Evolutionary conservation across 345 rosid species (phyloP), one percentile per base, ranked within the genome.

Genomic region (Atalantia buxifolia): DNA sequence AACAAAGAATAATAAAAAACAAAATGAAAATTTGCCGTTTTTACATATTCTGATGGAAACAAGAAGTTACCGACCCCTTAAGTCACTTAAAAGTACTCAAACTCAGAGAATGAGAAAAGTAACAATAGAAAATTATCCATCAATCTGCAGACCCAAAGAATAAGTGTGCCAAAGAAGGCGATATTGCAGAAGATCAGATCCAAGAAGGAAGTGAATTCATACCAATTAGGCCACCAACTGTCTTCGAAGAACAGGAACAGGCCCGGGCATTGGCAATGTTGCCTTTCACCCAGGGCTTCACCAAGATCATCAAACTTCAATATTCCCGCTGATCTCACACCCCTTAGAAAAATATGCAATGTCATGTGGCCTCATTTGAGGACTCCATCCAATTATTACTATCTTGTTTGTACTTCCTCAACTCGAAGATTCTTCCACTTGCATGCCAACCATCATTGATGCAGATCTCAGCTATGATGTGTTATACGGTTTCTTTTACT

Each of bases 171-270:
- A 56, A 77, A 67, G 66, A 81, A 74, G 45, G 78, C 78, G 68
- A 77, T 69, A 45, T 16, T 82, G 7, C 77, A 81, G 57, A 82
- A 83, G 74, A 82, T 84, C 25, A 81, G 83, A 69, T 77, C 85
- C 19, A 81, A 83, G 69, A 84, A 77, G 79, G 87, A 76, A 67
- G 66, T 69, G 5, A 72, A 65, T 72, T 79, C 88, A 1, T 85
- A 55, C 66, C 90, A 85, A 72, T 78, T 84, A 70, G 87, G 89
- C 48, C 68, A 77, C 87, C 91, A 84, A 66, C 69, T 85, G 78
- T 81, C 90, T 48, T 82, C 77, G 59, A 83, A 77, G 79, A 30
- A 85, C 90, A 0, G 91, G 90, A 12, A 85, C 85, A 9, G 89
- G 90, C 21, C 89, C 88, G 16, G 76, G 90, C 36, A 88, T 45